Conservation (phyloP, 2,329 filamentous ascomycete species). For the Lasiodiplodia sp. region DNA sequence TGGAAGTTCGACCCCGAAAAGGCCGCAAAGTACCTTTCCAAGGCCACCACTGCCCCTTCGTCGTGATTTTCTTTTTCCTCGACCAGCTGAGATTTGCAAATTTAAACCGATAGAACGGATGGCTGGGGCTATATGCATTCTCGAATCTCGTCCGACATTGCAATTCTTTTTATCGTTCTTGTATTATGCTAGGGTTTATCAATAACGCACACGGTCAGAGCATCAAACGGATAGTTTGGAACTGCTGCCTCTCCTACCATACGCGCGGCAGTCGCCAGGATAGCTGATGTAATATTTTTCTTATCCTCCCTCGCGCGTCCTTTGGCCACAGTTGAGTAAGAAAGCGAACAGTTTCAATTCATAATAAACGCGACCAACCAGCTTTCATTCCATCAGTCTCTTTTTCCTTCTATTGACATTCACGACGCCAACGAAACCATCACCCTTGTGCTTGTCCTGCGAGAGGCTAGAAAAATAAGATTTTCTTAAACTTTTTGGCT, state of each 20-base stretch:
- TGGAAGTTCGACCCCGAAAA: constrained; percentile 71
- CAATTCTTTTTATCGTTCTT: neutral
- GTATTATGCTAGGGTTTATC: neutral
- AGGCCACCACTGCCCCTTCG: constrained; percentile 15
- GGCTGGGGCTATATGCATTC: neutral
- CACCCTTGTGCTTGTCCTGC: neutral
- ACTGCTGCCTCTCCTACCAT: neutral
- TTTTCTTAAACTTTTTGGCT: neutral
- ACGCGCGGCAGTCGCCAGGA: neutral
- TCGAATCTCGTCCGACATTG: neutral
- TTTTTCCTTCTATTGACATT: neutral
- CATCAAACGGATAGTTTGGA: neutral
- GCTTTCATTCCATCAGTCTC: neutral
- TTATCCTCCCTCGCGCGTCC: neutral
- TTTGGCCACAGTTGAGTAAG: neutral
- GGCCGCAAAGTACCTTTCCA: constrained; percentile 36
- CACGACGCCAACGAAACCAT: neutral
- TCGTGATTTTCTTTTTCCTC: neutral
- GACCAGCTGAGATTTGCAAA: neutral
- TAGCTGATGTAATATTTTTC: neutral
- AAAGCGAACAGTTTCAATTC: neutral
- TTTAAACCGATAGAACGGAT: neutral
- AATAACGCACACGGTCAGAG: neutral
- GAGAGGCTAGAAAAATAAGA: neutral
- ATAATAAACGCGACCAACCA: neutral